These are phyloP conservation scores for Pyrenophora seminiperda DNA, from an alignment of 2,329 filamentous ascomycete species.

Conservation along the genomic window DNA sequence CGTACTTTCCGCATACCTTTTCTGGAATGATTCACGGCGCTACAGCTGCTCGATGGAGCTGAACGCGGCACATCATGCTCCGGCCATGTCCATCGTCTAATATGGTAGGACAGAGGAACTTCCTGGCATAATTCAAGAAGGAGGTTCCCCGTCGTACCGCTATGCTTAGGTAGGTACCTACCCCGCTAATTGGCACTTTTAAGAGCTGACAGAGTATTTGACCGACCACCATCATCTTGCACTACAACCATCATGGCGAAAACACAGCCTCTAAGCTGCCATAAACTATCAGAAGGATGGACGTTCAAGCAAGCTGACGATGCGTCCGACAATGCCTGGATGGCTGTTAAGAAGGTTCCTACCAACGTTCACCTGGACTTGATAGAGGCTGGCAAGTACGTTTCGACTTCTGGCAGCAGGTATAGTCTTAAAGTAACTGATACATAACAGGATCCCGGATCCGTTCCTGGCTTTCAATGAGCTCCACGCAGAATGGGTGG, in stretches of 20 bases:
- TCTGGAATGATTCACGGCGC: constrained; percentile 25
- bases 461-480: constrained; percentile 59
- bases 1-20: constrained; percentile 13
- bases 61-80: constrained; percentile 34
- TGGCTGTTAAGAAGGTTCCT: constrained; percentile 52
- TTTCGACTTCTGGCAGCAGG: constrained; percentile 1
- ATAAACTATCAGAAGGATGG: constrained; percentile 51
- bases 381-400: constrained; percentile 54
- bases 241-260: constrained; percentile 31
- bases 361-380: constrained; percentile 57
- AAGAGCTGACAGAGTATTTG: constrained; percentile 7
- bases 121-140: constrained; percentile 12
- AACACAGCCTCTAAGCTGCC: constrained; percentile 28
- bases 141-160: constrained; percentile 11
- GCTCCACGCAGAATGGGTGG: constrained; percentile 56
- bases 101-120: constrained; percentile 27
- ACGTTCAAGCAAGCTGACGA: constrained; percentile 54
- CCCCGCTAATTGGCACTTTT: constrained; percentile 13
- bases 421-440: not conserved
- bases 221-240: constrained; percentile 1
- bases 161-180: constrained; percentile 9
- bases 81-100: constrained; percentile 32
- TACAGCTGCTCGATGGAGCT: constrained; percentile 33
- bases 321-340: constrained; percentile 48
- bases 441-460: constrained; percentile 52